Base-by-base conservation (phyloP, 805 yeast genomes). In the Blastobotrys robertii region DNA sequence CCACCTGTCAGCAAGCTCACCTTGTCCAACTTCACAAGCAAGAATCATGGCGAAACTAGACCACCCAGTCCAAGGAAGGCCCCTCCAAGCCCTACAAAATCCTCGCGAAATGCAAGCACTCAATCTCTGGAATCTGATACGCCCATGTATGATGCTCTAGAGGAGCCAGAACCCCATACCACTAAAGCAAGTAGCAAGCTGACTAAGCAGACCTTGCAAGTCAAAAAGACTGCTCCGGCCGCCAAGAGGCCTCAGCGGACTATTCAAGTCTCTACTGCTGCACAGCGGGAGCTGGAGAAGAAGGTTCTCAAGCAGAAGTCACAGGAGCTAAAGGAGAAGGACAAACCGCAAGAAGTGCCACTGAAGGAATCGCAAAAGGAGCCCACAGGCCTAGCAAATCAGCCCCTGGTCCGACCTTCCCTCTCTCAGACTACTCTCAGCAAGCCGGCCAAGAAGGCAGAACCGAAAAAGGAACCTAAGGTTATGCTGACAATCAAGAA, bases 181-280 rank as follows among this genome's bases (percentile, higher is more conserved):
- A 11, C 12, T n/a, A 11, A 14, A n/a, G 34, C 34, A 10, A 42
- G 31, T 19, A 36, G 13, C 30, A 43, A 43, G 39, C 42, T 44
- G 30, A 44, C 46, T 1, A 25, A 42, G 22, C 46, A 44, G 38
- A 29, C 39, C 2, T 38, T 45, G 3, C 44, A 42, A 12, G 41
- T 43, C n/a, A 41, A 37, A 13, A 37, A 37, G 32, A n/a, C 39
- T 11, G 32, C 36, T 5, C 11, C 15, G 22, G 30, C 39, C 25
- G 25, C 25, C 6, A 19, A 19, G 25, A 4, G 12, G 28, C 16
- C n/a, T 5, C 38, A 13, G 19, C 4, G 25, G 9, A 22, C 37
- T 6, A 34, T 41, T 3, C 34, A 41, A 15, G 25, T 41, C 2
- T 28, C 43, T 3, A 41, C 32, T 25, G 34, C 35, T 8, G 38